Evolutionary conservation across 2,329 filamentous ascomycete genomes (phyloP).

Genomic region (Chrysoporthe deuterocubensis): DNA sequence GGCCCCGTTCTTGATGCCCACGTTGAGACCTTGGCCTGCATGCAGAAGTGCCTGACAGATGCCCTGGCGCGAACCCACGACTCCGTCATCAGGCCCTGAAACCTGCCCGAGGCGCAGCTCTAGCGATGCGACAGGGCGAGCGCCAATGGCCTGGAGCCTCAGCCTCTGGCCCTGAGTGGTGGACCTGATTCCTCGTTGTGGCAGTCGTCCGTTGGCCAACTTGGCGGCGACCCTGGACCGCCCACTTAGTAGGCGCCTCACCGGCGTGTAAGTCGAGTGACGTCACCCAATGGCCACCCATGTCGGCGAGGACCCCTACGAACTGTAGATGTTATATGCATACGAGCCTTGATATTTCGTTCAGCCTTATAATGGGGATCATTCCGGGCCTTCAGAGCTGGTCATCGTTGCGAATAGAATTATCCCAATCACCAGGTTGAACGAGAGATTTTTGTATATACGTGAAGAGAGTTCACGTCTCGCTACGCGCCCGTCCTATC

Average conservation of each 20-base stretch:
- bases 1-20: too few species aligned
- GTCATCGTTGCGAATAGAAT: too few species aligned
- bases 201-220: constrained; percentile 2
- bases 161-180: not conserved
- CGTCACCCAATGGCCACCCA: constrained; percentile 9
- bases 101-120: not conserved
- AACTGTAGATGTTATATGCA: not conserved
- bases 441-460: too few species aligned
- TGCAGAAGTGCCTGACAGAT: not conserved
- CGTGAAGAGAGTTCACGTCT: too few species aligned
- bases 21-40: too few species aligned
- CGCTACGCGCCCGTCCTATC: too few species aligned
- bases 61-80: too few species aligned
- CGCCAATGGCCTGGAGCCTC: not conserved
- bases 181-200: not conserved
- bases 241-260: not conserved
- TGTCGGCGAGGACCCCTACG: not conserved
- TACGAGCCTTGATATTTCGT: not conserved
- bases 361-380: too few species aligned
- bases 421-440: too few species aligned
- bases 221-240: constrained; percentile 5
- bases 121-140: not conserved
- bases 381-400: too few species aligned
- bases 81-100: not conserved
- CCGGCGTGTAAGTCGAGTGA: constrained; percentile 10